Base-by-base conservation (phyloP, 208 protist species). In the Leishmania martiniquensis region DNA sequence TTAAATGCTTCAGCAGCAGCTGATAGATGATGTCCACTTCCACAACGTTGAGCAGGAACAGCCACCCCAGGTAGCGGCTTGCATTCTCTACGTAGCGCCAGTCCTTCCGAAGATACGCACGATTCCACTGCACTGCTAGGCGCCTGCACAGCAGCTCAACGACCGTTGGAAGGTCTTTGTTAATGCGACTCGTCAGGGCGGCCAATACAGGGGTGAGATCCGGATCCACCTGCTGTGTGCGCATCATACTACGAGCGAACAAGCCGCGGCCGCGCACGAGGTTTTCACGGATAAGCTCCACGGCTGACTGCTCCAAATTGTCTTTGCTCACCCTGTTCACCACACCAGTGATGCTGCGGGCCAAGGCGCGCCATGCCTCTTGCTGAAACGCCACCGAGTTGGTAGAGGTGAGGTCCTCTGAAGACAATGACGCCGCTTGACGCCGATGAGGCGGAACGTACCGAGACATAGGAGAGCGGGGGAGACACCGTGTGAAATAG, bases 281-380 rank as follows among this genome's bases (percentile, higher is more conserved):
- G 84, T 99, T 99, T 77, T 99, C 98, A 17, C 84, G 87, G 81
- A 99, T 99, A 15, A 99, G 81, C 76, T 99, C 98, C 10, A 88
- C 88, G 29, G 98, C 87, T 32, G 99, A 96, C 39, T 98, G 71
- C 82, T 94, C 84, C 9, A 99, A 85, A 69, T 99, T 99, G n/a
- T 90, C 76, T 4, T 84, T 81, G 85, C 96, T 99, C 32, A 99
- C 95, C 74, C 98, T 98, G 89, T 99, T 99, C 1, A 99, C 86
- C 5, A 99, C 87, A 51, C 98, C 98, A 55, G 99, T 99, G 72
- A 99, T 98, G 60, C 88, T 97, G 77, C 99, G 99, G 57, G 92
- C 94, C 0, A 99, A 90, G 3, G 98, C 98, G 68, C 99, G 97
- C 98, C 98, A 99, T n/a, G 89, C 88, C 72, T 95, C 89, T 49